Evolutionary conservation across 176 grass and related monocot genomes (phyloP), one percentile per base, ranked within the genome.

Genomic region (Ensete glaucum): DNA sequence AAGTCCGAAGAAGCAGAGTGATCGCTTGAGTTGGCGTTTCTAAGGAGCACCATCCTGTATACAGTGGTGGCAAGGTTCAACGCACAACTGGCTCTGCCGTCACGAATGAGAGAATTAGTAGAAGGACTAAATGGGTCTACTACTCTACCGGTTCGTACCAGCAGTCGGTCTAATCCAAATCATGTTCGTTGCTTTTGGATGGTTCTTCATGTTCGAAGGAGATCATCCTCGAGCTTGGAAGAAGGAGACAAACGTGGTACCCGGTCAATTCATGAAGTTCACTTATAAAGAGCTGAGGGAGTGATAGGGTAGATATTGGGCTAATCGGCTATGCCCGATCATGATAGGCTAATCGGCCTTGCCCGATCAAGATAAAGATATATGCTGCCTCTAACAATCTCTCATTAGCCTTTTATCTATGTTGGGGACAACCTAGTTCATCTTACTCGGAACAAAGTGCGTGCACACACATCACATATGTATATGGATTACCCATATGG

Each of bases 251-350:
- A 90, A 84, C 11, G 82, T 79, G 0, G 85, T 85, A 50, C 64
- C 88, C 49, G 82, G 53, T 70, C 88, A 91, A 69, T 91, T 91
- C 79, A 81, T 79, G 76, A 83, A 59, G 69, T 96, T 89, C 83
- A 96, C 62, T 0, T 85, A 91, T 43, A 13, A 29, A 13, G 87
- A 85, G 74, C 43, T 89, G 76, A 58, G 54, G 22, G 22, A 23
- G 22, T 25, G 24, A 25, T 25, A 25, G 1, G 24, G 1, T 25
- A 25, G 1, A 25, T 25, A 25, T 25, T 25, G 1, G 24, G 24
- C 24, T 25, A 1, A 25, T 25, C 24, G 24, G 24, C 1, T 1
- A 1, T 0, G 1, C 24, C 24, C 1, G 24, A 25, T 25, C 24
- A 25, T 1, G 24, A 25, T 1, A 25, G 24, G n/a, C n/a, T n/a